Base-by-base conservation (phyloP, 176 grass and related monocot species). In the Aegilops sharonensis region DNA sequence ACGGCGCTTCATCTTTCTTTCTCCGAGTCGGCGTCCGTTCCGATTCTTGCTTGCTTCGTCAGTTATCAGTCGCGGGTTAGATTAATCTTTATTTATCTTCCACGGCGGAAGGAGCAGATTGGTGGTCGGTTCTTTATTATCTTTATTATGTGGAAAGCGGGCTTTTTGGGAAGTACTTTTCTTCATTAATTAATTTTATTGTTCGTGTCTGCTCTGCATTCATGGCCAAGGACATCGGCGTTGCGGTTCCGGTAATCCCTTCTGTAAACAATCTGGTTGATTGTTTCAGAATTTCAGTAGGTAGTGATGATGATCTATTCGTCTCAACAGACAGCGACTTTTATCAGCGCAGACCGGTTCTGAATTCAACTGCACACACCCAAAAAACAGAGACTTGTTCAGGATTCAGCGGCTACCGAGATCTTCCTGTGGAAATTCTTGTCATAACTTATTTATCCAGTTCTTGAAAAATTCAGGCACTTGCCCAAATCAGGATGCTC, bases 81-180 rank as follows among this genome's bases (percentile, higher is more conserved):
- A 47, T 63, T 67, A 34, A 50, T 77, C 57, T 87, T 62, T 43
- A 2, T 43, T 3, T 11, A 1, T 52, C 48, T 18, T 43, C 24
- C 64, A 59, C 56, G 72, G 60, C 48, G 39, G 3, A 8, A 84
- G 63, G 77, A 90, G 69, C 62, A 77, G 69, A 70, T 64, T 77
- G 77, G n/a, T 66, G 40, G 29, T 69, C 62, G 18, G 17, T 84
- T 84, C 57, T 86, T 84, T 85, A 13, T 84, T 85, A 13, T 84
- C 57, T 86, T 84, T 87, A 9, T 84, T 87, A 7, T 84, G 29
- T 77, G 82, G 31, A 47, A 82, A 91, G 30, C 9, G 10, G 0
- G 82, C 13, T 29, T 85, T 52, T 17, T 52, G 14, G 48, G 13
- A 50, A 52, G 14, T 6, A 52, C 5, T 1, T 52, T 88, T 56